Conservation (phyloP, 306 rosid genomes). For the Crataegus laevigata region DNA sequence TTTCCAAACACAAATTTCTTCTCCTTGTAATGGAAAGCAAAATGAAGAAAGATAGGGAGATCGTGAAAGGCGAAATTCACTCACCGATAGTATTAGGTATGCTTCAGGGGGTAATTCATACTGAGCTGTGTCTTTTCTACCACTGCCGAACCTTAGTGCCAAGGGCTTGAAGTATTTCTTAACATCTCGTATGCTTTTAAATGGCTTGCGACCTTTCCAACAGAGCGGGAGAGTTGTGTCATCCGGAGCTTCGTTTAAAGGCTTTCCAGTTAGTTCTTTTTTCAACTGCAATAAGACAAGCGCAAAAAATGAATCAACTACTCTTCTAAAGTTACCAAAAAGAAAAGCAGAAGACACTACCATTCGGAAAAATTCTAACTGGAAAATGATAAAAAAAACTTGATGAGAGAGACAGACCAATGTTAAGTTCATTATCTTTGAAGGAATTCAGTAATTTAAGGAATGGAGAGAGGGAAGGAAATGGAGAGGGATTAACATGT, state of each 20-base stretch:
- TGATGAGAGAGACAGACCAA: not conserved
- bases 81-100: conserved; percentile 69
- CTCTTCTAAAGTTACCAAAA: not conserved
- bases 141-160: conserved; percentile 38
- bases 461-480: too few relatives aligned
- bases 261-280: conserved; percentile 45
- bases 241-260: conserved; percentile 47
- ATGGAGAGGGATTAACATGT: not conserved
- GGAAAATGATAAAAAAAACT: not conserved
- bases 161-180: conserved; percentile 83
- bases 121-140: conserved; percentile 40
- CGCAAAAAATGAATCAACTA: not conserved
- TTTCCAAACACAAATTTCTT: not conserved
- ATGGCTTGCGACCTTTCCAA: conserved; percentile 71
- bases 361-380: not conserved
- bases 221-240: conserved; percentile 65
- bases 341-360: not conserved
- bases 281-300: conserved; percentile 37
- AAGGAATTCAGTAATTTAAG: not conserved
- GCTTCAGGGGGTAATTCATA: conserved; percentile 75
- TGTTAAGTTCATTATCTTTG: not conserved
- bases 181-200: conserved; percentile 58
- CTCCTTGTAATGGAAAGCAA: not conserved
- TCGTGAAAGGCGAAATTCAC: conserved; percentile 28
- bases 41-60: not conserved